Base-by-base conservation (phyloP, 2,329 filamentous ascomycete genomes). In the Clathrospora elynae region DNA sequence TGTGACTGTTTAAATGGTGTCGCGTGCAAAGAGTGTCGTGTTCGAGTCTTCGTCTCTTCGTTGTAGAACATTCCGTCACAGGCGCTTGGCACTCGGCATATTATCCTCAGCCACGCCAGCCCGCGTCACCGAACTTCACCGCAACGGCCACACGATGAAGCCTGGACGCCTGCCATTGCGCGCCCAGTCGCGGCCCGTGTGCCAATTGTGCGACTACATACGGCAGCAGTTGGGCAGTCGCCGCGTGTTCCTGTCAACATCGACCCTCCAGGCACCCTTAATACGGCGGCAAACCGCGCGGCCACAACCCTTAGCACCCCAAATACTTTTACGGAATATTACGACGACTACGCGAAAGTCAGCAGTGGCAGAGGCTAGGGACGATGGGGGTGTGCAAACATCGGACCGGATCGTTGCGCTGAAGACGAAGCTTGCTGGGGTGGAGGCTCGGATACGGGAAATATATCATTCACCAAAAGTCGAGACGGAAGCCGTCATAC, bases 191-290 rank as follows among this genome's bases (percentile, higher is more conserved):
- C 64, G 61, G 48, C 55, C 61, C 25, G 47, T 65, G 11, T 69
- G 66, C 49, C 64, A 67, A 44, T 46, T 66, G 46, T 69, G 66
- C 54, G 61, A 63, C 43, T 62, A 57, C 53, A 57, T 66, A 23
- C 33, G 53, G 38, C 64, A 51, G 52, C 62, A 62, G 55, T 59
- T 62, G 23, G 43, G 57, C 10, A 43, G 41, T 30, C 64, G 61
- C 37, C 66, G 64, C 41, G 51, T 57, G 6, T 66, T 66, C 42
- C 36, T 62, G 42, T 46, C 55, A 39, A 38, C 56, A 13, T 55
- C 63, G 13, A 49, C 55, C 11, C 25, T 61, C 45, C 57, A 52
- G 41, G 51, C 59, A 36, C 55, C 61, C 51, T 51, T 62, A 11
- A 47, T 57, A 29, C 61, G 47, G 20, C 57, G 60, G 43, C 60